Evolutionary conservation across 257 asterid genomes (phyloP), one percentile per base, ranked within the genome.

Genomic region (Nemophila menziesii): DNA sequence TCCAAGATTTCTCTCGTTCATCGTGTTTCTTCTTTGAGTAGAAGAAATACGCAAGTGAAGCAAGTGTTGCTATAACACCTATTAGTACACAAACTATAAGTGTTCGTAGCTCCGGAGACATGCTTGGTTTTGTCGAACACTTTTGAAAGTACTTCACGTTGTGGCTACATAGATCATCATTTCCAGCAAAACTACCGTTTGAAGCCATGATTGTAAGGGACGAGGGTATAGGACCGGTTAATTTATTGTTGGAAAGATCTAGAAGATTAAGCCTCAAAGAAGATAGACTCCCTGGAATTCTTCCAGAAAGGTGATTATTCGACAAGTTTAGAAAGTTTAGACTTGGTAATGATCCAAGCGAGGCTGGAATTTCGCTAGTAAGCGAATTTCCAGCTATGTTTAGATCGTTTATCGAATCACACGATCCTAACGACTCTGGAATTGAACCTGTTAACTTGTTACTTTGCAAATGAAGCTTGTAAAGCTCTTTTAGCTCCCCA

Each of bases 301-400:
- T 22, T 9, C 64, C 64, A 9, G 37, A 49, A 16, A 58, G 57
- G 9, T 38, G 22, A 22, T 58, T 58, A 13, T 22, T 38, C n/a
- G 64, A 58, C 19, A 58, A 27, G 23, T 58, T 58, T 22, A 58
- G 43, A 20, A 56, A 58, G n/a, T 51, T 58, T 15, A 58, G 17
- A 5, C 51, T 33, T 19, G 41, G 21, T 19, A 58, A 34, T 13
- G 29, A 43, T 24, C 58, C 55, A 3, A 58, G 36, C 3, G 53
- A 34, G 43, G 4, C 14, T 1, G 64, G 64, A 18, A 58, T 58
- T 20, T 14, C 21, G 14, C 64, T 52, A 9, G 52, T 19, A 11
- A 58, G 53, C 16, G 20, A 41, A 44, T 58, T 58, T 4, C 33
- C 36, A 11, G 64, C 53, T 19, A 50, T 40, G 50, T 26, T 43